These are phyloP conservation scores for Pueraria montana DNA, from an alignment of 306 rosid species.

Conservation along the genomic window DNA sequence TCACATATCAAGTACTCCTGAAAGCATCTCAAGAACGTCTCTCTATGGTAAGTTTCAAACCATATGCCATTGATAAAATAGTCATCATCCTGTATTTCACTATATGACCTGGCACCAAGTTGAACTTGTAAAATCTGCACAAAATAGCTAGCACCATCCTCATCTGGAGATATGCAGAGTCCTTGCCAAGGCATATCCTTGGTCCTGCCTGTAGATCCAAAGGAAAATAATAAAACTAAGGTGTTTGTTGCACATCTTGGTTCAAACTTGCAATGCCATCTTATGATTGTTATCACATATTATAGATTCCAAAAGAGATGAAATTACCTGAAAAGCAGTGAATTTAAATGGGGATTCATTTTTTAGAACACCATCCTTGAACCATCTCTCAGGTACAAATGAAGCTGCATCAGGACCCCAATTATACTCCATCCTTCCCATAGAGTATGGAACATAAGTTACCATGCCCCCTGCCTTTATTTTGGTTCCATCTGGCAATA, in stretches of 20 bases:
- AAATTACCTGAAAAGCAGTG: constrained; percentile 89
- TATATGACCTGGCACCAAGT: constrained; percentile 71
- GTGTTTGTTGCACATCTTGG: neutral
- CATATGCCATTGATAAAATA: constrained; percentile 87
- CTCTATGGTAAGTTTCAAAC: constrained; percentile 75
- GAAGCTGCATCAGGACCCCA: constrained; percentile 91
- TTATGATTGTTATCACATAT: neutral
- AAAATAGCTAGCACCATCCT: constrained; percentile 86
- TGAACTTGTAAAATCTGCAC: constrained; percentile 89
- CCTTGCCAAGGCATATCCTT: constrained; percentile 90
- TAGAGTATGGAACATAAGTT: constrained; percentile 94
- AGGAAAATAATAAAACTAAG: neutral
- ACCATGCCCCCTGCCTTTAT: constrained; percentile 98
- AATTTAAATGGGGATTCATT: constrained; percentile 90
- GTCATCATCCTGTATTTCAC: constrained; percentile 94
- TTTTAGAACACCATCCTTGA: constrained; percentile 71
- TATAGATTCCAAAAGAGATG: neutral
- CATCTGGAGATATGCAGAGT: constrained; percentile 97
- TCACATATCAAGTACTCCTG: neutral
- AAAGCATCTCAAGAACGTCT: constrained; percentile 56
- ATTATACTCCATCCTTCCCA: constrained; percentile 96
- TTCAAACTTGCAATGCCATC: neutral
- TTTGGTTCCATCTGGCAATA: constrained; percentile 91
- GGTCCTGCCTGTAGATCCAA: constrained; percentile 80
- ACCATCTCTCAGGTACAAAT: constrained; percentile 91